These are phyloP conservation scores for Nephromyces sp. DNA, from an alignment of 169 alveolate species.

Conservation along the genomic window DNA sequence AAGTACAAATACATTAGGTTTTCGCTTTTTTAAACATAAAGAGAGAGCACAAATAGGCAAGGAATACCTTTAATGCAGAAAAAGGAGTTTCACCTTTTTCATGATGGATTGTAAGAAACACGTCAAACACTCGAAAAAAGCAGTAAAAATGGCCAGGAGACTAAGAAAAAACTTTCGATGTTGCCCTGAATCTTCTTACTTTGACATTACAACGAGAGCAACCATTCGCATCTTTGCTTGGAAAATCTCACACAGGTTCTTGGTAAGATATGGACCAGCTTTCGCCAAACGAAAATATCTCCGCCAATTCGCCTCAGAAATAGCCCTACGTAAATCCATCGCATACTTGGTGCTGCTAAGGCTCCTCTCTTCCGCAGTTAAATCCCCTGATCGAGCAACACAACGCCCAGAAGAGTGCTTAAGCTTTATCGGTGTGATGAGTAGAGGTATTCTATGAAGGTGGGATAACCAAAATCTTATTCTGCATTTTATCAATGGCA, in stretches of 20 bases:
- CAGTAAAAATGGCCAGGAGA: too few relatives aligned
- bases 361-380: constrained; percentile 1
- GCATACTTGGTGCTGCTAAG: neutral
- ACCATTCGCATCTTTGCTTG: constrained; percentile 16
- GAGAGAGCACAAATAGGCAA: too few relatives aligned
- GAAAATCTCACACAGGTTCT: constrained; percentile 18
- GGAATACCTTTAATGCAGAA: too few relatives aligned
- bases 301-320: constrained; percentile 12
- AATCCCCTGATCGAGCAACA: too few relatives aligned
- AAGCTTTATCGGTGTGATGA: neutral
- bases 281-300: constrained; percentile 2
- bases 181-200: too few relatives aligned
- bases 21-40: too few relatives aligned
- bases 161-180: too few relatives aligned
- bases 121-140: too few relatives aligned
- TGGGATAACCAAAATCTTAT: neutral
- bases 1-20: too few relatives aligned
- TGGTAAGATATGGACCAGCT: neutral
- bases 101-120: too few relatives aligned
- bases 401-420: neutral
- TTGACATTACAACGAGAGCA: constrained; percentile 15
- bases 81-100: too few relatives aligned
- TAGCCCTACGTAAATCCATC: neutral
- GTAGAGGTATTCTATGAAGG: neutral
- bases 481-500: neutral